These are phyloP conservation scores for Candida broadrunensis DNA, from an alignment of 805 yeast genomes.

Conservation along the genomic window DNA sequence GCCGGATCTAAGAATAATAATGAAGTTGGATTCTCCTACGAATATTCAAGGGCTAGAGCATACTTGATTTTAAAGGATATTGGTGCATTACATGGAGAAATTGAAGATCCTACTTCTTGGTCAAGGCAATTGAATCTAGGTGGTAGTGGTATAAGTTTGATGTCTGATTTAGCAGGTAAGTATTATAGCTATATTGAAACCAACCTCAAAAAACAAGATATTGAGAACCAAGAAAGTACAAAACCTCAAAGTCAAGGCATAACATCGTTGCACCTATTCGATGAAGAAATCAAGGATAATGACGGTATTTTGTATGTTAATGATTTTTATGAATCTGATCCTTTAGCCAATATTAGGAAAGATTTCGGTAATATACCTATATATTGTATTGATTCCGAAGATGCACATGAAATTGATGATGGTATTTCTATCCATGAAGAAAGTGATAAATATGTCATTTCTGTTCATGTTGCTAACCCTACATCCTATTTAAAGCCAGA, in stretches of 20 bases:
- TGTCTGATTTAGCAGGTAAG: slow-evolving; percentile 41
- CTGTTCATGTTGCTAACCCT: slow-evolving; percentile 87
- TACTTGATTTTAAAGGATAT: slow-evolving; percentile 33
- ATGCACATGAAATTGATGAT: slow-evolving; percentile 91
- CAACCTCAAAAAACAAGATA: background rate
- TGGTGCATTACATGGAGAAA: slow-evolving; percentile 14
- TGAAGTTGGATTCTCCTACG: slow-evolving; percentile 18
- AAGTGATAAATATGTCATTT: slow-evolving; percentile 37
- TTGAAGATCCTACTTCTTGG: slow-evolving; percentile 53
- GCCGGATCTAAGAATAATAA: slow-evolving; percentile 1
- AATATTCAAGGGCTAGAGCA: slow-evolving; percentile 52
- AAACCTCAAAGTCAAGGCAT: background rate
- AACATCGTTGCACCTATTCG: background rate
- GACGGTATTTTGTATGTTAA: slow-evolving; percentile 2
- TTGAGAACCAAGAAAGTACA: background rate
- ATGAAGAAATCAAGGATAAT: background rate
- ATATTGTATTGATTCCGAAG: slow-evolving; percentile 78
- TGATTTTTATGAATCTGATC: slow-evolving; percentile 29
- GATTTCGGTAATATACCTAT: slow-evolving; percentile 49
- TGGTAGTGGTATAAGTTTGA: slow-evolving; percentile 35
- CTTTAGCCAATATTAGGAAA: slow-evolving; percentile 27
- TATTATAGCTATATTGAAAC: slow-evolving; percentile 33
- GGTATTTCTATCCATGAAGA: slow-evolving; percentile 64
- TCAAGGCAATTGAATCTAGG: slow-evolving; percentile 47
- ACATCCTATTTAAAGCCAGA: slow-evolving; percentile 54